Base-by-base conservation (phyloP, 169 alveolate species). In the Ichthyophthirius multifiliis region DNA sequence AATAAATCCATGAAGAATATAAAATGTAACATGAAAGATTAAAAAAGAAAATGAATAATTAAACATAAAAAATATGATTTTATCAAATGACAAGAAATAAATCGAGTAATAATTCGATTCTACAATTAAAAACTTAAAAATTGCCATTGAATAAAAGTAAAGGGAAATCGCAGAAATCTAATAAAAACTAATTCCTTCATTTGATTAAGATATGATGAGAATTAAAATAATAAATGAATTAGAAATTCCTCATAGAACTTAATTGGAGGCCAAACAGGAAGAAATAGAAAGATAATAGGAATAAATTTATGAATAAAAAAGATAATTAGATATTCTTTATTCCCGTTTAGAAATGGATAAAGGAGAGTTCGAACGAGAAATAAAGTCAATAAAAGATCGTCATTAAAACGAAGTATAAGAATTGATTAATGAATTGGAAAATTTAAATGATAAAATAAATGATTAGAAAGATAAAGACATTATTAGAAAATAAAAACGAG, bases 171-270 rank as follows among this genome's bases (percentile, higher is more conserved):
- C 67, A 31, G 86, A 81, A 43, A 74, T 81, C 4, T 55, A 81
- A 43, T 37, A 71, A 4, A 81, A 63, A 55, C 34, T 81, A 3
- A 73, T 63, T 30, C 86, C 86, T 23, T 55, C 82, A 0, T 81
- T 81, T 73, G 86, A 81, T 73, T 55, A 81, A 71, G 86, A 81
- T 55, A 81, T 81, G 86, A 30, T 81, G 55, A 81, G 86, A 73
- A 81, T 81, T 15, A 81, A 73, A 47, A 48, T 81, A 9, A 47
- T 81, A 6, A 81, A 81, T 55, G 86, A 81, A 81, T 55, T 81
- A 39, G 86, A 81, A 47, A 34, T 81, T 47, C 86, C 86, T 23
- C 86, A 81, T 55, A 45, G 80, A 47, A 41, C 44, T 32, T 41
- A 81, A 43, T 23, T 81, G 6, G 86, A 81, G 18, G 46, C 71